phyloP scores from a whole-genome alignment of 352 stramenopile genomes.

The Phytopythium kandeliae region DNA sequence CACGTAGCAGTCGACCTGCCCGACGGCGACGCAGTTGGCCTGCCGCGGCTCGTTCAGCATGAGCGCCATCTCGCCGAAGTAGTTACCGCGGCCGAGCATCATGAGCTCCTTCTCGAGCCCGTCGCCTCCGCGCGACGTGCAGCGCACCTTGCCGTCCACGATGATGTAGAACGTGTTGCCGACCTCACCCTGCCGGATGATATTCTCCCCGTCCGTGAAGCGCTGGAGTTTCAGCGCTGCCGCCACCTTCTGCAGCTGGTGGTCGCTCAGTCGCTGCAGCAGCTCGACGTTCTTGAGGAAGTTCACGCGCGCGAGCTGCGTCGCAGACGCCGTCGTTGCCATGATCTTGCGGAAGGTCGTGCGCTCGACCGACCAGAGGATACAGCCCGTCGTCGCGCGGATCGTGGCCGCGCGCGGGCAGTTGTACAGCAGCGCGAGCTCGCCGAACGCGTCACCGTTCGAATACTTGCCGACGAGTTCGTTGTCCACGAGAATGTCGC shows the following conservation, averaged over 20 bases:
- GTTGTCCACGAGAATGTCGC: constrained; percentile 80
- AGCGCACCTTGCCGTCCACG: constrained; percentile 88
- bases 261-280: constrained; percentile 86
- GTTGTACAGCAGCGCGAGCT: constrained; percentile 97
- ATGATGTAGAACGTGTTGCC: constrained; percentile 98
- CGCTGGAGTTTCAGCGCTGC: constrained; percentile 75
- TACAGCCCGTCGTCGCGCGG: constrained; percentile 72
- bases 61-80: constrained; percentile 88
- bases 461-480: constrained; percentile 76
- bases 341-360: constrained; percentile 81
- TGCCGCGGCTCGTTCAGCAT: constrained; percentile 83
- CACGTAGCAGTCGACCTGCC: constrained; percentile 87
- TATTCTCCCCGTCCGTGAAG: constrained; percentile 88
- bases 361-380: constrained; percentile 93
- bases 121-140: constrained; percentile 50
- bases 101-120: constrained; percentile 71
- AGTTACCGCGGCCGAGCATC: constrained; percentile 72
- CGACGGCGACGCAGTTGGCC: constrained; percentile 77
- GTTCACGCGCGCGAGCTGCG: constrained; percentile 77
- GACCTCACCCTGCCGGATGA: constrained; percentile 92
- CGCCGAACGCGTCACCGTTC: constrained; percentile 90
- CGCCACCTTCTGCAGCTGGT: constrained; percentile 82
- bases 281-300: constrained; percentile 94
- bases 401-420: constrained; percentile 93
- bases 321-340: constrained; percentile 67